Percentiles rank a stretch among this genome's conserved stretches.
These are phyloP conservation scores for Aspergillus sparsus DNA, from an alignment of 495 filamentous ascomycete species.

Conservation along the genomic window DNA sequence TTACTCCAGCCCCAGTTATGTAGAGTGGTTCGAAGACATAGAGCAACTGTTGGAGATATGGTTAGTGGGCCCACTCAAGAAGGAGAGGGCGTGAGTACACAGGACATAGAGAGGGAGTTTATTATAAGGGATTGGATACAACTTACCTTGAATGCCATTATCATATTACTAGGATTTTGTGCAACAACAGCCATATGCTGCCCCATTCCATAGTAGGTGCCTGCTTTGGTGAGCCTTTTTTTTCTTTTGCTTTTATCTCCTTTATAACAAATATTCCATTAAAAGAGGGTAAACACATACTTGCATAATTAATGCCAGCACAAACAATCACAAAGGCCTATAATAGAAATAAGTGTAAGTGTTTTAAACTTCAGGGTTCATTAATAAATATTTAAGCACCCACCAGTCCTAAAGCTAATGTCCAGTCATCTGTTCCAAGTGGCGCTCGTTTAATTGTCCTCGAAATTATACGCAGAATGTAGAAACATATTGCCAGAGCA, in stretches of 20 bases:
- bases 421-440: conserved; percentile 13
- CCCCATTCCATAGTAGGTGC: conserved; percentile 17
- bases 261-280: too few relatives aligned
- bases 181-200: not conserved
- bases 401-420: conserved; percentile 13
- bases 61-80: too few relatives aligned
- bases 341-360: not conserved
- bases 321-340: conserved; percentile 10
- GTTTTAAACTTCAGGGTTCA: too few relatives aligned
- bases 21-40: conserved; percentile 19
- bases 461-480: conserved; percentile 6
- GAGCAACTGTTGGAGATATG: conserved; percentile 10
- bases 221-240: conserved; percentile 1
- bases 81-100: conserved; percentile 20
- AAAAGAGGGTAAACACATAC: not conserved
- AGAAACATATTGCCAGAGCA: conserved; percentile 4
- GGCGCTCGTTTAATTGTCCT: conserved; percentile 8
- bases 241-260: not conserved
- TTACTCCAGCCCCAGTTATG: conserved; percentile 16
- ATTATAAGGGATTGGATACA: too few relatives aligned
- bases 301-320: conserved; percentile 7
- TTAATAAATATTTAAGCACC: not conserved
- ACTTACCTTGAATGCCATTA: conserved; percentile 8
- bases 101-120: conserved; percentile 10
- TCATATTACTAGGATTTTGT: not conserved